Base-by-base conservation (phyloP, 805 yeast species). In the Ogataea polymorpha region DNA sequence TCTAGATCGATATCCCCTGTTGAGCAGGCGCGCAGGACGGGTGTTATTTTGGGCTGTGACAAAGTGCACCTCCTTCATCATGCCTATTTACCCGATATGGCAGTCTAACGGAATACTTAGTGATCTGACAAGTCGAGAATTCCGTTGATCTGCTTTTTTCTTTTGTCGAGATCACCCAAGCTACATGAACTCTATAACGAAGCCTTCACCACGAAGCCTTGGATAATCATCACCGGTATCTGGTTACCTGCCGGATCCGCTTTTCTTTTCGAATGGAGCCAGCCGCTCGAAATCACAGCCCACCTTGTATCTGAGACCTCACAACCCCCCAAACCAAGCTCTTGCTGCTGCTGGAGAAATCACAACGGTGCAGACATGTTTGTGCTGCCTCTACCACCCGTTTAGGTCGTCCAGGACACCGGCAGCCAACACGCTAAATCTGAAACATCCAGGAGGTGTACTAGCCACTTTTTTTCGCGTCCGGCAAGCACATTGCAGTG, bases 361-460 rank as follows among this genome's bases (percentile, higher is more conserved):
- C n/a, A 2, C 20, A 18, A 18, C 27, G 21, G 7, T 20, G 21
- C 27, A 24, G 8, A 24, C 27, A 24, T 5, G 27, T 6, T 5
- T 6, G 8, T 7, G 27, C 27, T 24, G 14, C 14, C 12, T 24
- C 13, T 6, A 10, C n/a, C 13, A n/a, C 27, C 27, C 27, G n/a
- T 11, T 5, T 24, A 2, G 2, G 27, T 24, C 27, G 27, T 12
- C 21, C n/a, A 24, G 27, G 6, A 24, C 27, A n/a, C 27, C 23
- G 13, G 17, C 13, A 12, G 10, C 23, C 21, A 27, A 39, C 42
- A 33, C 42, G 42, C 34, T 39, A 27, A 40, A 29, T 40, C 43
- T 40, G 43, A 40, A 40, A 40, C 43, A 40, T 40, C 35, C 43
- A 40, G 43, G 43, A 40, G 43, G 29, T 26, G 26, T 34, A 25